phyloP scores from a whole-genome alignment of 345 rosid genomes.

The Psidium friedrichsthalianum region DNA sequence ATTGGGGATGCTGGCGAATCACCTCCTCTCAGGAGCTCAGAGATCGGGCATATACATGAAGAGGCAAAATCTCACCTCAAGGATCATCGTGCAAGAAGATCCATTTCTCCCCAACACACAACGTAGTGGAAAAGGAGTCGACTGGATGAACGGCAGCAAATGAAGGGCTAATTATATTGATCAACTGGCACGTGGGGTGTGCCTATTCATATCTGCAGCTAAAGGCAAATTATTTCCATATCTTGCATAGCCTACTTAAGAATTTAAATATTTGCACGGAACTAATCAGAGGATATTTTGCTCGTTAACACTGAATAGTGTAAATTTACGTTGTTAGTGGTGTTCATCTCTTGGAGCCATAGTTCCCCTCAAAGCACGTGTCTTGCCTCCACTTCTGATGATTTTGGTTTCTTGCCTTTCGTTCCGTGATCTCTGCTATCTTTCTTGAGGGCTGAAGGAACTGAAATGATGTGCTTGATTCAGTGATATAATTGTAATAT shows the following conservation, averaged over 20 bases:
- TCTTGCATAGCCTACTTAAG: not conserved
- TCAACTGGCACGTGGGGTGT: not conserved
- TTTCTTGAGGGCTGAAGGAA: not conserved
- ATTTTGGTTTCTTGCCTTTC: not conserved
- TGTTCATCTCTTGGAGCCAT: not conserved
- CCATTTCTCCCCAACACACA: constrained; percentile 37
- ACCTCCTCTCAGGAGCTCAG: constrained; percentile 60
- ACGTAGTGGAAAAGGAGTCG: constrained; percentile 46
- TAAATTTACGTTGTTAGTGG: not conserved
- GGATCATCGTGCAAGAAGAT: constrained; percentile 27
- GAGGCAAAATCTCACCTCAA: constrained; percentile 32
- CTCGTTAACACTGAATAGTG: not conserved
- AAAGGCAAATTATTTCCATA: not conserved
- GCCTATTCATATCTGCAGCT: not conserved
- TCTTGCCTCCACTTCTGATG: not conserved
- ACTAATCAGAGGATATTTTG: not conserved
- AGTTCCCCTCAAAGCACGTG: not conserved
- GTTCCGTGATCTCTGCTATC: not conserved
- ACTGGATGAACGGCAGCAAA: constrained; percentile 31
- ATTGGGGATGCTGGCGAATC: constrained; percentile 39
- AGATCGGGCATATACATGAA: constrained; percentile 21
- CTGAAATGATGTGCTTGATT: not conserved
- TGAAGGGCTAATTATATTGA: constrained; percentile 2
- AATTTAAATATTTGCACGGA: not conserved
- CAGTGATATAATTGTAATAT: not conserved